Base-by-base conservation (phyloP, 2,329 filamentous ascomycete genomes). In the Pseudomassariella vexata region DNA sequence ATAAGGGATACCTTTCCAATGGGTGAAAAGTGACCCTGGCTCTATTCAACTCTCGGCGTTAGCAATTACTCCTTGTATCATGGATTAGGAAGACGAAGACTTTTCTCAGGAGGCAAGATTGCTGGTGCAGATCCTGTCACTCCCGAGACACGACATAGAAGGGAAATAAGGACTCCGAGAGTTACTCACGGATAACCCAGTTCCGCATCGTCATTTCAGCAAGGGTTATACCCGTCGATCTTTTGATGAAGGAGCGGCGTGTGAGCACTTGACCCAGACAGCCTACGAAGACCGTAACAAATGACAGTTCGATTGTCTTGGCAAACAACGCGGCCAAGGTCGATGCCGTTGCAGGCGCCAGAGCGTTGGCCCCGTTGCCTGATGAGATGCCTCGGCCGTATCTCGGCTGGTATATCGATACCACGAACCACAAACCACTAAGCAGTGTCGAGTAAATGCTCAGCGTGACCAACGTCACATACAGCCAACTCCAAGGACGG, bases 171-270 rank as follows among this genome's bases (percentile, higher is more conserved):
- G 5, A 15, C 7, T 30, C 35, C 32, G 24, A 12, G n/a, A 49
- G 55, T 41, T 21, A 60, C n/a, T n/a, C n/a, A n/a, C n/a, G 57
- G 28, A 79, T 73, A 14, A 82, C 71, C 85, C 84, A 90, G 25
- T 72, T 72, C 28, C 84, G 70, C 82, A 90, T 87, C 11, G 73
- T 80, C 63, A 89, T 75, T 48, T 90, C 84, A 0, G 85, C 79
- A 11, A 90, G 68, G 0, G 77, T 85, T 36, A 89, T 71, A 3
- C 85, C 85, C 3, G 63, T 60, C 0, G 76, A 71, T 7, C 68
- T 62, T 33, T 68, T 71, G 16, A 70, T 68, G 34, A 85, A 71
- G 0, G 84, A 80, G 34, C 81, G 64, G 14, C 82, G 68, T n/a
- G 76, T 86, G 11, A 90, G 58, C 0, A 83, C 72, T 51, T 92